A percentile compares a stretch with the other conserved stretches of the same genome.
These are phyloP conservation scores for Macrocystidia cucumis DNA, from an alignment of 1,284 basidiomycete species.

Conservation along the genomic window DNA sequence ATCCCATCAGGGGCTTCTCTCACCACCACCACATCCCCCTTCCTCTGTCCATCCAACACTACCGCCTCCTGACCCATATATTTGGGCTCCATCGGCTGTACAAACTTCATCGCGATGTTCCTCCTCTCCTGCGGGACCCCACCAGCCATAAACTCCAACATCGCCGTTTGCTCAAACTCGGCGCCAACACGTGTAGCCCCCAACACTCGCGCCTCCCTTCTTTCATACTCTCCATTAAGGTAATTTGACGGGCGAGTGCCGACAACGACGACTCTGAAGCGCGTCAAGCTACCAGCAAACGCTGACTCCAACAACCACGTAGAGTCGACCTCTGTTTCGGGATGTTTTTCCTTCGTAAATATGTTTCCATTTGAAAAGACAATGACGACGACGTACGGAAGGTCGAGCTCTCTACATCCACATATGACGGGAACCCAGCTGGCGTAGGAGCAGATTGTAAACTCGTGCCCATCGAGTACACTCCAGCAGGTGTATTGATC, in stretches of 20 bases:
- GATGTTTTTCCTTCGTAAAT: too few relatives aligned
- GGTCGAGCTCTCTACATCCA: too few relatives aligned
- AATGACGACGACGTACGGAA: too few relatives aligned
- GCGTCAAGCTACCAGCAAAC: slow-evolving; percentile 24
- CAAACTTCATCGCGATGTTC: slow-evolving; percentile 28
- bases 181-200: slow-evolving; percentile 22
- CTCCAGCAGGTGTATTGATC: slow-evolving; percentile 2
- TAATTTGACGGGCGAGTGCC: slow-evolving; percentile 40
- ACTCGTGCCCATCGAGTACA: slow-evolving; percentile 14
- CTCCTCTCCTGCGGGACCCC: too few relatives aligned
- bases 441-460: slow-evolving; percentile 28
- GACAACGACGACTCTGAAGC: slow-evolving; percentile 42
- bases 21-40: slow-evolving; percentile 28
- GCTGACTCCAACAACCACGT: slow-evolving; percentile 42
- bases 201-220: slow-evolving; percentile 32
- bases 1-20: slow-evolving; percentile 25
- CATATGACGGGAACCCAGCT: slow-evolving; percentile 10
- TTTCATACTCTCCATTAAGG: slow-evolving; percentile 49
- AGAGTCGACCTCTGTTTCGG: slow-evolving; percentile 8
- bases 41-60: slow-evolving; percentile 17
- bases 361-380: slow-evolving; percentile 1
- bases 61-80: slow-evolving; percentile 30
- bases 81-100: slow-evolving; percentile 29
- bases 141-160: slow-evolving; percentile 25
- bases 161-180: slow-evolving; percentile 31